Conservation (phyloP, 176 grass and related monocot species). For the Hordeum marinum region DNA sequence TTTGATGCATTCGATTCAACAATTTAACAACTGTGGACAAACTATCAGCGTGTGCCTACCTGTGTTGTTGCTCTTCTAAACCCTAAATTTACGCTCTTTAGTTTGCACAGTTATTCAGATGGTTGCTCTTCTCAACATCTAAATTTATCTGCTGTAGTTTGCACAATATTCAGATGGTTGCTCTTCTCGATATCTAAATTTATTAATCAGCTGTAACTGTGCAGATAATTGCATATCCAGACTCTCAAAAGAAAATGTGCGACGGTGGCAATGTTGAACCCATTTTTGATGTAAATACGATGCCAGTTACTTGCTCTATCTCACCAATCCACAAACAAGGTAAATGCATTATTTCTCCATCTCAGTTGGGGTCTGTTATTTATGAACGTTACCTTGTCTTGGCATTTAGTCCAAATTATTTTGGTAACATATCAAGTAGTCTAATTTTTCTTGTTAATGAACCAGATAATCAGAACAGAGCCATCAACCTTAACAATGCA, state of each 20-base stretch:
- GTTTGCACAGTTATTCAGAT: constrained; percentile 15
- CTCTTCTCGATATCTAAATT: neutral
- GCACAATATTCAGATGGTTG: constrained; percentile 5
- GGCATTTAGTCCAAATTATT: constrained; percentile 2
- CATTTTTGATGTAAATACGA: constrained; percentile 28
- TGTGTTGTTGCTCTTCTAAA: neutral
- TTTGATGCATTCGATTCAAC: constrained; percentile 13
- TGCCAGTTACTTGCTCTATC: constrained; percentile 12
- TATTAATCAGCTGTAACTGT: neutral
- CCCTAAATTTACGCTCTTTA: neutral
- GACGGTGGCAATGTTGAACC: neutral
- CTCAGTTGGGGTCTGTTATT: neutral
- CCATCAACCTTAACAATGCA: constrained; percentile 22
- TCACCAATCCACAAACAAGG: constrained; percentile 26
- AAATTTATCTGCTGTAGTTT: neutral
- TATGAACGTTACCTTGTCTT: neutral
- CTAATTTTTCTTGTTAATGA: constrained; percentile 17
- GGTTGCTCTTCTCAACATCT: neutral
- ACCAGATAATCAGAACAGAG: constrained; percentile 24
- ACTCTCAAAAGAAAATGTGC: neutral
- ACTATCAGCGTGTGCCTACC: neutral
- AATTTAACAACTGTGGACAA: neutral
- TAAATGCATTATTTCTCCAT: constrained; percentile 7
- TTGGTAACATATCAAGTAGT: neutral
- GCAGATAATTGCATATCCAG: constrained; percentile 33